phyloP scores from a whole-genome alignment of 2,329 filamentous ascomycete genomes.

The Tolypocladium capitatum region DNA sequence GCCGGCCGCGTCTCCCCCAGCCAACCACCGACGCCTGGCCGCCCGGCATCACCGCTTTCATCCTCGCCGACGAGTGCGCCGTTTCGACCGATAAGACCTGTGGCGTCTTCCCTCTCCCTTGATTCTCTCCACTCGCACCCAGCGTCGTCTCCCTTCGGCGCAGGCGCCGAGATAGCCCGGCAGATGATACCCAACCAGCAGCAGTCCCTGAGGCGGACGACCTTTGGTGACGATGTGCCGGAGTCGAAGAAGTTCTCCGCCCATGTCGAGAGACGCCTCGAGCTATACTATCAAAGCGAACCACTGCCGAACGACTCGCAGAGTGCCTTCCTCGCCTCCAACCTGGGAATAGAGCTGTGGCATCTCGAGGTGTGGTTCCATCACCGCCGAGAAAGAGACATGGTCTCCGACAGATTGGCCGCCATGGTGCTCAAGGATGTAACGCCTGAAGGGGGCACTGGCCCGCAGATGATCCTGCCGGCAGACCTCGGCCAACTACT shows the following conservation, averaged over 20 bases:
- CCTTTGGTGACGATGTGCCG: conserved; percentile 24
- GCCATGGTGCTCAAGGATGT: conserved; percentile 27
- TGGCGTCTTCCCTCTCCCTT: conserved; percentile 12
- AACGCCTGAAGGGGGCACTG: conserved; percentile 15
- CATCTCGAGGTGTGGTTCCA: conserved; percentile 44
- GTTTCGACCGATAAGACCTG: conserved; percentile 8
- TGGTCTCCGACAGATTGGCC: conserved; percentile 30
- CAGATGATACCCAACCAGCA: conserved; percentile 33
- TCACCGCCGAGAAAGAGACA: conserved; percentile 36
- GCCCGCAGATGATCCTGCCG: conserved; percentile 35
- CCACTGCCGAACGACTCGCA: conserved; percentile 34
- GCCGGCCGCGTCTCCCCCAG: conserved; percentile 6
- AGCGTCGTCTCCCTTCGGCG: conserved; percentile 8
- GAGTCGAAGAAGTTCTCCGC: conserved; percentile 32
- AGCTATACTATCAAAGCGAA: conserved; percentile 37
- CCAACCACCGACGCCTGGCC: conserved; percentile 10
- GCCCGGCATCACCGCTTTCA: conserved; percentile 7
- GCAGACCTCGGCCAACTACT: conserved; percentile 36
- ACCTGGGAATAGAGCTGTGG: conserved; percentile 34
- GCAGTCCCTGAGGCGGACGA: conserved; percentile 25
- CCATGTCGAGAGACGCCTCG: conserved; percentile 36
- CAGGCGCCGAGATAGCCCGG: conserved; percentile 19
- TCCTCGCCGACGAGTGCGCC: conserved; percentile 10
- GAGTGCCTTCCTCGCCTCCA: conserved; percentile 40
- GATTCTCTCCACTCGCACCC: conserved; percentile 9